These are phyloP conservation scores for Penicillium coffeae DNA, from an alignment of 495 filamentous ascomycete species.

Conservation along the genomic window DNA sequence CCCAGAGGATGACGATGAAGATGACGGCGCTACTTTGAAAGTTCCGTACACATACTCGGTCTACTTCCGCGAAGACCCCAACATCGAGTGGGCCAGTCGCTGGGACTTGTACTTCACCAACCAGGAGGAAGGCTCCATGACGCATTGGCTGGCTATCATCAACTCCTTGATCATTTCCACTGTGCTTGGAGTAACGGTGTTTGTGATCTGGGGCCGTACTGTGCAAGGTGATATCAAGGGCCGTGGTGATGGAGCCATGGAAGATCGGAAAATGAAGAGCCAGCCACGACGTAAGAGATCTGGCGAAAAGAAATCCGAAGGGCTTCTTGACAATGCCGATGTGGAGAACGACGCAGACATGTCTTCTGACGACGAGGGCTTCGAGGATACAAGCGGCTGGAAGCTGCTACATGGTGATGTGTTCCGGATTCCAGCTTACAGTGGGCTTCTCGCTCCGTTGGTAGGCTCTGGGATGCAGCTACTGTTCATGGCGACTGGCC, in stretches of 20 bases:
- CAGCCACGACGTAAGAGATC: slow-evolving; percentile 46
- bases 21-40: slow-evolving; percentile 63
- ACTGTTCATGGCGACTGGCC: slow-evolving; percentile 76
- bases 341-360: slow-evolving; percentile 59
- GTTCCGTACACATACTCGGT: slow-evolving; percentile 92
- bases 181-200: slow-evolving; percentile 76
- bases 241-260: slow-evolving; percentile 58
- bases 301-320: slow-evolving; percentile 52
- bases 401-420: slow-evolving; percentile 93
- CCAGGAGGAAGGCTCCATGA: slow-evolving; percentile 76
- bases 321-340: slow-evolving; percentile 60
- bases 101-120: slow-evolving; percentile 96
- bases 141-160: slow-evolving; percentile 90
- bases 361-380: slow-evolving; percentile 68
- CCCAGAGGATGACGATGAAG: slow-evolving; percentile 49
- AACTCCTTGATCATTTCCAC: slow-evolving; percentile 87
- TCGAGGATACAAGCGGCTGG: slow-evolving; percentile 89
- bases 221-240: slow-evolving; percentile 77
- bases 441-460: slow-evolving; percentile 76
- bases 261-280: slow-evolving; percentile 63
- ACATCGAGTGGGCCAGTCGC: slow-evolving; percentile 78
- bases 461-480: slow-evolving; percentile 89
- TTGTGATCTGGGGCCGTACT: slow-evolving; percentile 81
- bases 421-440: slow-evolving; percentile 75
- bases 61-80: slow-evolving; percentile 82